A percentile compares a stretch with the other conserved stretches of the same genome.
Evolutionary conservation across 306 rosid species (phyloP).

Genomic region (Malus fusca): DNA sequence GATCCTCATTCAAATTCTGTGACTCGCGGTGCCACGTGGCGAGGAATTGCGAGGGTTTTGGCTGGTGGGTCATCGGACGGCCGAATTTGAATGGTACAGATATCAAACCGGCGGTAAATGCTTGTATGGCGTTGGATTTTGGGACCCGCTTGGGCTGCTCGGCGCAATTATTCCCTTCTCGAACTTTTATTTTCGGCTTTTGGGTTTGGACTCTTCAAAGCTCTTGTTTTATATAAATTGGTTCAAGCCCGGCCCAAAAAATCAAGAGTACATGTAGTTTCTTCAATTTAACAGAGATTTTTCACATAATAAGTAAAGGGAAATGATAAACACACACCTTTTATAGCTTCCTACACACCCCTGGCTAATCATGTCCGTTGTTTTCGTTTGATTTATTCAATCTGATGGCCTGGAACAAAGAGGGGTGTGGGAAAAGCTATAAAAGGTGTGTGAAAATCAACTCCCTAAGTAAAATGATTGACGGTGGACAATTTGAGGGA

Average conservation of each 20-base stretch:
- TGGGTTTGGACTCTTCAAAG: background rate
- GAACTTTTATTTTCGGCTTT: background rate
- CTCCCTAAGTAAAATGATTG: too few species aligned
- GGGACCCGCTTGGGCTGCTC: background rate
- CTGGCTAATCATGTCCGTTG: too few species aligned
- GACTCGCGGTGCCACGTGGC: slow-evolving; percentile 32
- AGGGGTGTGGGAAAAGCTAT: too few species aligned
- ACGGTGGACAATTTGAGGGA: too few species aligned
- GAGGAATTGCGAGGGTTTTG: background rate
- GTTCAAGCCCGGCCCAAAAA: background rate
- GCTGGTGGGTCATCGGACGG: slow-evolving; percentile 6
- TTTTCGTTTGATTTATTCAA: too few species aligned
- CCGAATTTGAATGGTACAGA: slow-evolving; percentile 10
- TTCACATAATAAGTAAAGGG: rapidly evolving
- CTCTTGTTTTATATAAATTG: background rate
- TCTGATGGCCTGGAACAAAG: too few species aligned
- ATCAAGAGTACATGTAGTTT: too few species aligned
- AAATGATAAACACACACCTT: too few species aligned
- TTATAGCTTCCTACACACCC: too few species aligned
- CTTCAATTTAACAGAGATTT: too few species aligned
- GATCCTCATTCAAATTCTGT: slow-evolving; percentile 50
- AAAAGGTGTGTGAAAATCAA: too few species aligned
- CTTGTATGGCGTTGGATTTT: background rate
- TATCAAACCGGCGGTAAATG: background rate
- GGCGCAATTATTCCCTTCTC: background rate